A percentile compares a stretch with the other conserved stretches of the same genome.
Conservation (phyloP, 192 early-diverging fungal species). For the Cladochytrium replicatum region DNA sequence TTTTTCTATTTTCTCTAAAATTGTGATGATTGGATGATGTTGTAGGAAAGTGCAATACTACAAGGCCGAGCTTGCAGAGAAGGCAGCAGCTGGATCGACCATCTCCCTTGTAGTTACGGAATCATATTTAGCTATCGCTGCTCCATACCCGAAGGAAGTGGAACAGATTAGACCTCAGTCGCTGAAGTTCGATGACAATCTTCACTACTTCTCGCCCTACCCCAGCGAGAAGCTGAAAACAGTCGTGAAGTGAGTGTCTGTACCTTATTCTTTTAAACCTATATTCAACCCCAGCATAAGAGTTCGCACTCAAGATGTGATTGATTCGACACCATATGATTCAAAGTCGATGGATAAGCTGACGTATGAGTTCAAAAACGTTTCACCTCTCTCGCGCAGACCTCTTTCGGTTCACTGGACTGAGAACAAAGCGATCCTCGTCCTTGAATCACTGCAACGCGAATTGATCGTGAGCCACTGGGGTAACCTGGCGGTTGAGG, state of each 20-base stretch:
- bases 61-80: too few species aligned
- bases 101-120: too few species aligned
- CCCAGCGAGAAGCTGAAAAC: conserved; percentile 63
- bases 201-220: conserved; percentile 59
- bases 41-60: too few species aligned
- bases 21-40: too few species aligned
- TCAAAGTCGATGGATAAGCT: conserved; percentile 45
- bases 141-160: conserved; percentile 34
- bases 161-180: conserved; percentile 58
- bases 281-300: too few species aligned
- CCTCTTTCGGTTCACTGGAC: conserved; percentile 57
- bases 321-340: too few species aligned
- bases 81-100: too few species aligned
- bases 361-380: conserved; percentile 56
- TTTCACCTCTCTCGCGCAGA: conserved; percentile 26
- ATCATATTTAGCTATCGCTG: too few species aligned
- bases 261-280: too few species aligned
- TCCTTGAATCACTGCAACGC: conserved; percentile 46
- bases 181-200: conserved; percentile 49
- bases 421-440: conserved; percentile 44
- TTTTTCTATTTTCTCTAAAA: too few species aligned
- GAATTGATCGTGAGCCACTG: conserved; percentile 80
- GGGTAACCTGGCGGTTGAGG: conserved; percentile 73
- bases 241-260: conserved; percentile 66
- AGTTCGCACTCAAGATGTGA: too few species aligned